Evolutionary conservation across 768 basidiomycete species (phyloP), one percentile per base, ranked within the genome.

Genomic region (Termitomyces sp.): DNA sequence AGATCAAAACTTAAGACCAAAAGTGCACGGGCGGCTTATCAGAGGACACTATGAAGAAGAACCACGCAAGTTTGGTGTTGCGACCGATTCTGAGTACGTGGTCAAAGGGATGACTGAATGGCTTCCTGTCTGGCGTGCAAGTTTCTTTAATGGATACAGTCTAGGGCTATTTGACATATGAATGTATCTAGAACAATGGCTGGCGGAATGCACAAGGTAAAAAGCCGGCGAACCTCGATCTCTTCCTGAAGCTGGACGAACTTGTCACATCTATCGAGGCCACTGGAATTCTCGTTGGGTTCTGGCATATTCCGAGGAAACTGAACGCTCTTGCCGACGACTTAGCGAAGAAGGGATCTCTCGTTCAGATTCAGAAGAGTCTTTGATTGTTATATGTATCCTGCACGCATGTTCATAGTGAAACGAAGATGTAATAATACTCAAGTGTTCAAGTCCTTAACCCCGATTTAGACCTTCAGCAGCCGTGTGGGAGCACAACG

Each of bases 401-500:
- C 41, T 29, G 18, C 13, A 42, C 12, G n/a, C 40, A 29, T 32
- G 23, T 7, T 27, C 52, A 53, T 2, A 32, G 13, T 18, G 13
- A 39, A 18, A 10, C 10, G 16, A 27, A 25, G 25, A 18, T 18
- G 16, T 18, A 6, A 38, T 38, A 20, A 23, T 50, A 38, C 29
- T 23, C 32, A n/a, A n/a, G n/a, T n/a, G 20, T 11, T n/a, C n/a
- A n/a, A n/a, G 20, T 50, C 48, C 33, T 25, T 40, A 7, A n/a
- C 10, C 22, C 9, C 7, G 18, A 50, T 25, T 29, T 7, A 12
- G 25, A 31, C 13, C 22, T 49, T 49, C 16, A 60, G 7, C 59
- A 60, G 5, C 56, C 59, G 7, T 3, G 25, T 11, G 50, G 60
- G 38, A 56, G 48, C 15, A 18, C 48, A 12, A 52, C 60, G 29